A percentile compares a stretch with the other conserved stretches of the same genome.
These are phyloP conservation scores for Mortierella sp. DNA, from an alignment of 371 early-diverging fungal genomes.

Conservation along the genomic window DNA sequence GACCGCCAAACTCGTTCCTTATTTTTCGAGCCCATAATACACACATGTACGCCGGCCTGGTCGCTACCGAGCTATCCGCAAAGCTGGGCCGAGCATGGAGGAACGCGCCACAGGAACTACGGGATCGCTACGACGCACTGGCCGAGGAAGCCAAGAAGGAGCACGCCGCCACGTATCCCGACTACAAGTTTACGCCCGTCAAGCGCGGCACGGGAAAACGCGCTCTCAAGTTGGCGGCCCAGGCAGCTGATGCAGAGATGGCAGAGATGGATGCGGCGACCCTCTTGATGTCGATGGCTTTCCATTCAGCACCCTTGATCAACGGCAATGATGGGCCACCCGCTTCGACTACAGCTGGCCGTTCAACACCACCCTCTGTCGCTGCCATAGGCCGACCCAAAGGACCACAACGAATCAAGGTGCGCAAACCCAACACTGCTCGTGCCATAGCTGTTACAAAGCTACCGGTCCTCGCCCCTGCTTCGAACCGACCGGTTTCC, in stretches of 20 bases:
- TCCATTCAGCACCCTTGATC: no score
- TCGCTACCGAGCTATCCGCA: slow-evolving; percentile 33
- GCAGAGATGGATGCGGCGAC: slow-evolving; percentile 9
- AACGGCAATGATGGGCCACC: no score
- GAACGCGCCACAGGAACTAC: slow-evolving; percentile 23
- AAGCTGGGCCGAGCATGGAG: slow-evolving; percentile 38
- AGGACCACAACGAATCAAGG: no score
- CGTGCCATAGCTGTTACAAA: no score
- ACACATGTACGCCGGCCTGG: slow-evolving; percentile 16
- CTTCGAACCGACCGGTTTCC: no score
- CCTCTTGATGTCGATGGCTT: not conserved
- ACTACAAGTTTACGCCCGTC: slow-evolving; percentile 47
- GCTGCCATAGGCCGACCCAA: no score
- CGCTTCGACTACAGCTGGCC: no score
- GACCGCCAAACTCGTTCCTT: slow-evolving; percentile 43
- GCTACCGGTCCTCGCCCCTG: no score
- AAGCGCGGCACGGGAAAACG: slow-evolving; percentile 51
- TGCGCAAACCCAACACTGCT: no score
- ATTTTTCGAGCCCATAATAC: slow-evolving; percentile 38
- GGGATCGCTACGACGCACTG: slow-evolving; percentile 12
- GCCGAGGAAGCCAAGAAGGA: slow-evolving; percentile 29
- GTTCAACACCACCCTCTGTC: no score
- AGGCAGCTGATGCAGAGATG: slow-evolving; percentile 19
- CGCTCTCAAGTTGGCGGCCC: slow-evolving; percentile 25
- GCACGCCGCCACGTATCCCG: slow-evolving; percentile 27